Base-by-base conservation (phyloP, 2,329 filamentous ascomycete genomes). In the Myriosclerotinia curreyana region DNA sequence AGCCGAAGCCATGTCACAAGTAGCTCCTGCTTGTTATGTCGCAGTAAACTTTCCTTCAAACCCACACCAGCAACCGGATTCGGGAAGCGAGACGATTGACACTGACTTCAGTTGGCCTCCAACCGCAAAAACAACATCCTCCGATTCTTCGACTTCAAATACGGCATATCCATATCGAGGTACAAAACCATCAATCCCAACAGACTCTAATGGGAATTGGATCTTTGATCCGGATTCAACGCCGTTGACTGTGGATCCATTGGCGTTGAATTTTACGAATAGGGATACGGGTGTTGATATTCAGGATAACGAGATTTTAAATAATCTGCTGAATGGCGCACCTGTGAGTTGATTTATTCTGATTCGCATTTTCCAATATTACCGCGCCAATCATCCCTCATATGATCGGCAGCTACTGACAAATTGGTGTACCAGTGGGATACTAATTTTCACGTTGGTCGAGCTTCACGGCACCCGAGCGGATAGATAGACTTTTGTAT, bases 111-210 rank as follows among this genome's bases (percentile, higher is more conserved):
- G 12, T 42, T 44, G 42, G 42, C 28, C 50, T 22, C 31, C 15
- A 22, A 54, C 49, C 17, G 63, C 63, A 15, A 67, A 66, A 17
- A 66, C 58, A 34, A 64, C 67, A 9, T 63, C 63, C 1, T 62
- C 60, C 22, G 52, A 67, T 34, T 64, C 60, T 14, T 65, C 67
- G 3, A 15, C 31, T 14, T 60, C 58, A 3, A 63, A 63, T 58
- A 11, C 34, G 11, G 20, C 52, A 42, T 63, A 50, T 42, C 22
- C 61, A 5, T 63, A 58, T 36, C 34, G 61, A 25, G 56, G 22
- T 12, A 8, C 51, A 9, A 55, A 55, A 48, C 25, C 48, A 15
- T 5, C 25, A 22, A 22, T 14, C 22, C 17, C 8, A 15, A 51
- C 14, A 3, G 36, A 36, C 3, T 38, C 48, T 11, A 61, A 36